Percentiles rank a stretch among this genome's conserved stretches.
Conservation (phyloP, 2,329 filamentous ascomycete genomes). For the Colletotrichum godetiae region DNA sequence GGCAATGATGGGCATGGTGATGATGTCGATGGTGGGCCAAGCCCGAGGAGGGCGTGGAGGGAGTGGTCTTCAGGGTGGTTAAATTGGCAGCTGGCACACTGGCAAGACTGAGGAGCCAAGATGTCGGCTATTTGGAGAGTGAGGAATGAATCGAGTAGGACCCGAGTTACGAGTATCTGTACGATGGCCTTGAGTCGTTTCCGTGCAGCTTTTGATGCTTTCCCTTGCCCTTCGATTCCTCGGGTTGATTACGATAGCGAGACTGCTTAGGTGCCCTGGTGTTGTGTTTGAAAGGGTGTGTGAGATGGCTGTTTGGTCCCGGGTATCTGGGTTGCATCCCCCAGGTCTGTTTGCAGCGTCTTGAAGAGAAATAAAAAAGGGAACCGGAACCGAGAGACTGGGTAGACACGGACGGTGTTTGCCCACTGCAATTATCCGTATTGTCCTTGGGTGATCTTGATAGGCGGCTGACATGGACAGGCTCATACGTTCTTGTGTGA, state of each 20-base stretch:
- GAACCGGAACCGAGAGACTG: conserved; percentile 15
- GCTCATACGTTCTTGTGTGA: not conserved
- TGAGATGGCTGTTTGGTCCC: not conserved
- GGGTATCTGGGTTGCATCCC: not conserved
- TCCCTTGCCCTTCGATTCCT: not conserved
- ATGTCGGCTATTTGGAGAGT: not conserved
- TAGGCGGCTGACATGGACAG: not conserved
- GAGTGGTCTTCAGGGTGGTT: not conserved
- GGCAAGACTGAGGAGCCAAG: not conserved
- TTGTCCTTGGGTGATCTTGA: not conserved
- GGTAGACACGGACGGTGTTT: not conserved
- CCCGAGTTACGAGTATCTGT: too few species aligned
- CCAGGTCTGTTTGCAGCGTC: not conserved
- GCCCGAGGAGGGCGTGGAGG: not conserved
- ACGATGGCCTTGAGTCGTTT: not conserved
- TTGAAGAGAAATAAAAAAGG: not conserved
- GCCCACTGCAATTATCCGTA: not conserved
- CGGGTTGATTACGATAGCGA: not conserved
- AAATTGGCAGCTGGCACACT: not conserved
- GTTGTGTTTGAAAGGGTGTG: not conserved
- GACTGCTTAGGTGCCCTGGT: not conserved
- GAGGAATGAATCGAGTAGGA: not conserved
- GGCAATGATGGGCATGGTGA: not conserved
- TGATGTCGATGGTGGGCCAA: conserved; percentile 18
- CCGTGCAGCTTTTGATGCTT: not conserved